A percentile compares a stretch with the other conserved stretches of the same genome.
These are phyloP conservation scores for Boletus insuetus DNA, from an alignment of 768 basidiomycete genomes.

Conservation along the genomic window DNA sequence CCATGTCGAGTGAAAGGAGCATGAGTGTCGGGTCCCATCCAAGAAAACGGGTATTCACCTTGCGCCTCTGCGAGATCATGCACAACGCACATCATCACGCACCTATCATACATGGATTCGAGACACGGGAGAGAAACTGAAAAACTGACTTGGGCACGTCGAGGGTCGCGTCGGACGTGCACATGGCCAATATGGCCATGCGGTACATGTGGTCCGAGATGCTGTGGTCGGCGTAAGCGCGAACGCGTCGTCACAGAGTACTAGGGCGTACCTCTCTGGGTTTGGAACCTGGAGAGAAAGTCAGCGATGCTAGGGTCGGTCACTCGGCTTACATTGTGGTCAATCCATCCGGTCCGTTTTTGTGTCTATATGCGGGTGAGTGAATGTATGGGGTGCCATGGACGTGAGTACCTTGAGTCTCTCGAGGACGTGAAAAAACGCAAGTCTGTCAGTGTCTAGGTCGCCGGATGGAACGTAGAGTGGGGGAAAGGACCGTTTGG, in stretches of 20 bases:
- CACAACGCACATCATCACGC: slow-evolving; percentile 86
- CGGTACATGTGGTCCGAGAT: slow-evolving; percentile 98
- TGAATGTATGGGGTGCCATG: background rate
- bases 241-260: background rate
- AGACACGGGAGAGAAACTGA: background rate
- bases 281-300: slow-evolving; percentile 57
- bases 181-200: slow-evolving; percentile 94
- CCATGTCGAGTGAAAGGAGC: background rate
- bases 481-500: slow-evolving; percentile 52
- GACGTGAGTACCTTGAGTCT: slow-evolving; percentile 67
- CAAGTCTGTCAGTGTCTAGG: slow-evolving; percentile 64
- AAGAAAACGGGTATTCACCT: slow-evolving; percentile 40
- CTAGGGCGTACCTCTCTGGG: slow-evolving; percentile 67
- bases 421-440: slow-evolving; percentile 89
- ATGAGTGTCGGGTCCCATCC: background rate
- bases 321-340: slow-evolving; percentile 47
- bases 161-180: slow-evolving; percentile 68
- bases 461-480: slow-evolving; percentile 56
- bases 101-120: slow-evolving; percentile 35
- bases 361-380: slow-evolving; percentile 62
- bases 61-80: slow-evolving; percentile 97
- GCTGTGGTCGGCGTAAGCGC: slow-evolving; percentile 34
- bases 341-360: slow-evolving; percentile 93
- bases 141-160: slow-evolving; percentile 66
- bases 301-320: slow-evolving; percentile 2